Conservation (phyloP, 202 grass and related monocot genomes). For the Musa balbisiana region DNA sequence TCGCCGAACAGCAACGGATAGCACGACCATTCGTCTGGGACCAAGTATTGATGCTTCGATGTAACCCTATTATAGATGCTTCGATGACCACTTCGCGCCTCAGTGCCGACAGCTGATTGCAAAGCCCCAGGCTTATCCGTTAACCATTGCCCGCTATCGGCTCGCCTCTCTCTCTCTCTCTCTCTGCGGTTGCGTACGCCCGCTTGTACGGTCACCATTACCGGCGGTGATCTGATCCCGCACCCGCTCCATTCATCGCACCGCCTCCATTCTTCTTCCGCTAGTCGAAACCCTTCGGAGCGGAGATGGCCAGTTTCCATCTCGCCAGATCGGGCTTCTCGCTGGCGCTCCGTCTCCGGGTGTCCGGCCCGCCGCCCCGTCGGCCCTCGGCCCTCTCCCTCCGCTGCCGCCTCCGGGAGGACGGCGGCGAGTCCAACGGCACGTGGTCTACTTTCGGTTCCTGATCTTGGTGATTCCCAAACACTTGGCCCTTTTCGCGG, state of each 20-base stretch:
- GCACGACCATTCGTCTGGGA: no score
- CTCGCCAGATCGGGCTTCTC: not conserved
- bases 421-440: conserved; percentile 7
- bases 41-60: no score
- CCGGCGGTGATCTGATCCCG: not conserved
- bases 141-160: not conserved
- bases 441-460: not conserved
- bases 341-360: not conserved
- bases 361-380: not conserved
- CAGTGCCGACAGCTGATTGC: not conserved
- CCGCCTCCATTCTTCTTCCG: not conserved
- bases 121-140: not conserved
- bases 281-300: not conserved
- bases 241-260: not conserved
- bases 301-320: not conserved
- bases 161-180: not conserved
- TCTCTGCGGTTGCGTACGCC: not conserved
- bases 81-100: not conserved
- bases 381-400: not conserved
- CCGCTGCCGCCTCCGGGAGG: conserved; percentile 4
- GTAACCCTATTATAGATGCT: not conserved
- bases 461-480: not conserved
- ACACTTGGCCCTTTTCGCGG: not conserved
- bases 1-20: no score
- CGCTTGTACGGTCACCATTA: not conserved